phyloP scores from a whole-genome alignment of 129 eudicot genomes.

The Ambrosia artemisiifolia region DNA sequence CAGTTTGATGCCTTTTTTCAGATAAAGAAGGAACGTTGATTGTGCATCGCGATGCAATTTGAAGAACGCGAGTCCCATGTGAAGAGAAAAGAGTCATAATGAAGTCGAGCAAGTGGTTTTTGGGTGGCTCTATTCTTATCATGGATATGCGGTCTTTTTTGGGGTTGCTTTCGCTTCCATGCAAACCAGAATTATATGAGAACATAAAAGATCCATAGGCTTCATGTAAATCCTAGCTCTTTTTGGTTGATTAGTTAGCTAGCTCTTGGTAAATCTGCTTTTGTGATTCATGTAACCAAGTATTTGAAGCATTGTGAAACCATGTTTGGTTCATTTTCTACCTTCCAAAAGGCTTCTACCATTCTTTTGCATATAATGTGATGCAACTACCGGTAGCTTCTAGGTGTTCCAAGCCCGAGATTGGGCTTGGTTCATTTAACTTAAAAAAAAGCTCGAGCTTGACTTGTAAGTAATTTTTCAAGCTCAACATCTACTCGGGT shows the following conservation, averaged over 20 bases:
- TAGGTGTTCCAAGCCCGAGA: no score
- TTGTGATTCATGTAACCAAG: constrained; percentile 24
- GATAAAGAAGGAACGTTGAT: constrained; percentile 25
- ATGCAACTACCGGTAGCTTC: no score
- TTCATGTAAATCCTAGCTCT: constrained; percentile 24
- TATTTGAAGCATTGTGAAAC: constrained; percentile 23
- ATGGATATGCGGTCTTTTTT: background rate
- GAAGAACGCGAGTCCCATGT: constrained; percentile 10
- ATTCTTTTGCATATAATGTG: background rate
- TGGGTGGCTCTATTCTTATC: constrained; percentile 2
- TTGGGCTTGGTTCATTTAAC: no score
- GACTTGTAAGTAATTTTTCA: no score
- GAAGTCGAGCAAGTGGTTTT: background rate
- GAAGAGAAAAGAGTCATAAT: background rate
- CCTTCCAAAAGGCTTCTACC: background rate
- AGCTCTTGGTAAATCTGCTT: constrained; percentile 7
- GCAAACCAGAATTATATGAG: constrained; percentile 23
- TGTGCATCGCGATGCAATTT: constrained; percentile 19
- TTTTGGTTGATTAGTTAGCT: constrained; percentile 18
- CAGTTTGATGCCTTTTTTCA: background rate
- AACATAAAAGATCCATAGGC: constrained; percentile 11
- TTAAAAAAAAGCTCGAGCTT: no score
- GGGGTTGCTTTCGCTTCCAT: constrained; percentile 13
- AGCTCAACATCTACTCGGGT: no score
- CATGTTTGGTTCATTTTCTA: constrained; percentile 6